Conservation (phyloP, 129 eudicot genomes). For the Ambrosia trifida region DNA sequence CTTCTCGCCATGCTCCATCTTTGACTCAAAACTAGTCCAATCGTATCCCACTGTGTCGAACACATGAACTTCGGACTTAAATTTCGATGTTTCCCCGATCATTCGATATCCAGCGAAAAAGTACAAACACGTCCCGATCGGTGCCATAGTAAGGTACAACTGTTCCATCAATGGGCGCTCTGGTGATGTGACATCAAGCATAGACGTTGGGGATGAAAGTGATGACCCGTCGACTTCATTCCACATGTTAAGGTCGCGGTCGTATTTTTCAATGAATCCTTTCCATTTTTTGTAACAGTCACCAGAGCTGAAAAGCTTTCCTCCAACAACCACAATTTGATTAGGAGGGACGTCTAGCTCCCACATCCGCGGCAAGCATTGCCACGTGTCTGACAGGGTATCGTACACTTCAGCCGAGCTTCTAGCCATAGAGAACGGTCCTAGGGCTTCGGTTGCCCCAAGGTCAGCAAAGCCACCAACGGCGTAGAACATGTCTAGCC, state of each 20-base stretch:
- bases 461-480: conserved; percentile 65
- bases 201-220: conserved; percentile 44
- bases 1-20: conserved; percentile 49
- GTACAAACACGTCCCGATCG: conserved; percentile 48
- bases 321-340: conserved; percentile 50
- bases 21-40: conserved; percentile 56
- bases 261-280: conserved; percentile 61
- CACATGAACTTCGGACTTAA: conserved; percentile 55
- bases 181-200: conserved; percentile 29
- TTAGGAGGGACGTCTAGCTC: conserved; percentile 67
- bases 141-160: conserved; percentile 63
- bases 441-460: conserved; percentile 30
- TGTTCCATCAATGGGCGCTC: conserved; percentile 41
- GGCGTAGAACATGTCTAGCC: conserved; percentile 48
- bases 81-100: conserved; percentile 36
- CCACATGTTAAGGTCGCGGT: conserved; percentile 57
- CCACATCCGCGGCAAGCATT: conserved; percentile 61
- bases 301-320: conserved; percentile 58
- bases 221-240: conserved; percentile 47
- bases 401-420: conserved; percentile 72
- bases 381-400: conserved; percentile 39
- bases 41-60: conserved; percentile 44
- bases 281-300: conserved; percentile 64
- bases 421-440: conserved; percentile 42
- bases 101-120: conserved; percentile 56